These are phyloP conservation scores for Lactarius tabidus DNA, from an alignment of 768 basidiomycete species.

Conservation along the genomic window DNA sequence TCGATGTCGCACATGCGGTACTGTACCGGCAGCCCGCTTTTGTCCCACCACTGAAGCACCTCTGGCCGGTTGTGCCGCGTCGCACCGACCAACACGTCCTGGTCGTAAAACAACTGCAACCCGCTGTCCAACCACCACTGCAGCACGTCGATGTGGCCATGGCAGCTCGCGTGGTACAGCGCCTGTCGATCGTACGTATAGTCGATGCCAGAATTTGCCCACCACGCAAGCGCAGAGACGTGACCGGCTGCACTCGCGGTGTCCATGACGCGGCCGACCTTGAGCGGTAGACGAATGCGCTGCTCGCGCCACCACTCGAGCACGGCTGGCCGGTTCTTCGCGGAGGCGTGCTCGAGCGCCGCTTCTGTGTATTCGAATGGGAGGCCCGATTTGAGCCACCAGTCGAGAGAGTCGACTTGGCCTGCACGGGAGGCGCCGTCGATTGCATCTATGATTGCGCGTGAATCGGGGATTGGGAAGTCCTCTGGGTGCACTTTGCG, in stretches of 20 bases:
- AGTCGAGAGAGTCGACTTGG: conserved; percentile 68
- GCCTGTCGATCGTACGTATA: conserved; percentile 75
- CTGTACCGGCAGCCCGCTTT: conserved; percentile 70
- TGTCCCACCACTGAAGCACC: conserved; percentile 87
- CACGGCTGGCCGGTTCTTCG: conserved; percentile 70
- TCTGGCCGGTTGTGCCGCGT: conserved; percentile 78
- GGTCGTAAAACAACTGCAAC: conserved; percentile 73
- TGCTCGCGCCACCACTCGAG: conserved; percentile 83
- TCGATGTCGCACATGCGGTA: conserved; percentile 92
- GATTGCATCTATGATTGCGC: conserved; percentile 62
- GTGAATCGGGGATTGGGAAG: conserved; percentile 49
- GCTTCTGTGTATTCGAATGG: conserved; percentile 74
- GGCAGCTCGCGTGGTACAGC: conserved; percentile 72
- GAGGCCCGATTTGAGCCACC: conserved; percentile 71
- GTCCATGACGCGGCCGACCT: conserved; percentile 83
- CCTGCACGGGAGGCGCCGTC: conserved; percentile 78
- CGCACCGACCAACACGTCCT: conserved; percentile 73
- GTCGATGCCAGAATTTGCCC: conserved; percentile 73
- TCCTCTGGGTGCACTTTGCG: conserved; percentile 58
- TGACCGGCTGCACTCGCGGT: conserved; percentile 77
- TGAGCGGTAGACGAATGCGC: conserved; percentile 53
- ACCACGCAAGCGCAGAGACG: conserved; percentile 78
- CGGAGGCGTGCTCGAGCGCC: conserved; percentile 73
- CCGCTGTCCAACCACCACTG: conserved; percentile 83
- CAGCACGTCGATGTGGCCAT: conserved; percentile 74